These are phyloP conservation scores for Glycine latifolia DNA, from an alignment of 306 rosid species.

Conservation along the genomic window DNA sequence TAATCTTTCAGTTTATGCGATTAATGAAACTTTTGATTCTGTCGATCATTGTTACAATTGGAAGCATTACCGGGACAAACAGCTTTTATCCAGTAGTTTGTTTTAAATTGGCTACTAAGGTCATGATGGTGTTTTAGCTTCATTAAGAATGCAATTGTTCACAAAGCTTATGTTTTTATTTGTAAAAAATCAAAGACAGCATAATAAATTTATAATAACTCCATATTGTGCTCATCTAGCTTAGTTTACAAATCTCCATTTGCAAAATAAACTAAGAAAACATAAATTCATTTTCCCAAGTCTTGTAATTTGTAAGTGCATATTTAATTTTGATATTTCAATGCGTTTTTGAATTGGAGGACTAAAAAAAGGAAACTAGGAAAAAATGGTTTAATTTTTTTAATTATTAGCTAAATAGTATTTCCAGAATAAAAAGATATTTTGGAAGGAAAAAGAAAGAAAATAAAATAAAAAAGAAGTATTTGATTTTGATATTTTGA, in stretches of 20 bases:
- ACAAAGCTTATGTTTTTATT: not conserved
- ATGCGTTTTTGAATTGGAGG: not conserved
- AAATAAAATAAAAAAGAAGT: not conserved
- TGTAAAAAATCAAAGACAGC: too few relatives aligned
- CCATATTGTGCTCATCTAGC: too few relatives aligned
- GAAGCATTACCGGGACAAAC: not conserved
- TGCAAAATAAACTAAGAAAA: not conserved
- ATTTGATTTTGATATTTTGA: not conserved
- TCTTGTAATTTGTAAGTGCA: not conserved
- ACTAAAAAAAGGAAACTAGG: not conserved
- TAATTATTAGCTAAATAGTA: not conserved
- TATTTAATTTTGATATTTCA: not conserved
- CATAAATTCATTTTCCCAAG: not conserved
- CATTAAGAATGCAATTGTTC: not conserved
- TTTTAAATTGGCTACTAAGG: not conserved
- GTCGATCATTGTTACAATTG: not conserved
- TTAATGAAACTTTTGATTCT: conserved; percentile 12
- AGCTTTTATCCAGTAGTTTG: not conserved
- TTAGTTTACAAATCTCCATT: not conserved
- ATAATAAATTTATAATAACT: too few relatives aligned
- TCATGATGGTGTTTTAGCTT: not conserved
- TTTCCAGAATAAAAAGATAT: not conserved
- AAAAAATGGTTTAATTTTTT: not conserved
- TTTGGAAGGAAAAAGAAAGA: not conserved
- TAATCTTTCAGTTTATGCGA: not conserved